Evolutionary conservation across 2,329 filamentous ascomycete species (phyloP).

Genomic region (Penicillium thymicola): DNA sequence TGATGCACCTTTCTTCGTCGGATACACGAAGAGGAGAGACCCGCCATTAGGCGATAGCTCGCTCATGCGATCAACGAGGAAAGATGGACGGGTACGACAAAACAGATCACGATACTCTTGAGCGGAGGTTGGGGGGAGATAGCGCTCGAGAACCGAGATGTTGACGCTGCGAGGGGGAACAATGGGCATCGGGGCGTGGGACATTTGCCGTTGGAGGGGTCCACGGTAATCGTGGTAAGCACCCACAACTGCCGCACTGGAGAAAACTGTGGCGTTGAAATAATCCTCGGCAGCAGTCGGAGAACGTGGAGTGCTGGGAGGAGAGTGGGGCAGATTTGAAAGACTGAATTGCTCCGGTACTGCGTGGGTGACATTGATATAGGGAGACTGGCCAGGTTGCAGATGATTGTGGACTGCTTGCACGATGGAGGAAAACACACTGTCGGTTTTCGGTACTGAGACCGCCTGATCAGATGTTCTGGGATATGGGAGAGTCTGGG

Average conservation of each 20-base stretch:
- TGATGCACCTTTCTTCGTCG: constrained; percentile 55
- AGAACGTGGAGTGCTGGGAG: constrained; percentile 55
- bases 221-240: constrained; percentile 56
- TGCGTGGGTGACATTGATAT: constrained; percentile 64
- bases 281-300: constrained; percentile 55
- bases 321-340: constrained; percentile 60
- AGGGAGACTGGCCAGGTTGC: constrained; percentile 51
- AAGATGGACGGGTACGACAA: constrained; percentile 51
- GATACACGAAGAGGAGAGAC: constrained; percentile 61
- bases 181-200: constrained; percentile 54
- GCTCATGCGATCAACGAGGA: constrained; percentile 58
- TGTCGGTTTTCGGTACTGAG: constrained; percentile 29
- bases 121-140: constrained; percentile 59
- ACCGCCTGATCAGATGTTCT: constrained; percentile 33
- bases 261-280: constrained; percentile 60
- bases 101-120: constrained; percentile 61
- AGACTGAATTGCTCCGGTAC: constrained; percentile 61
- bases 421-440: constrained; percentile 54
- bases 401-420: constrained; percentile 54
- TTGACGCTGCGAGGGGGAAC: constrained; percentile 60
- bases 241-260: constrained; percentile 58
- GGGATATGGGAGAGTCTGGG: constrained; percentile 59
- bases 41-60: constrained; percentile 58
- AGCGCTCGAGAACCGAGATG: constrained; percentile 61
- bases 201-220: constrained; percentile 37